Base-by-base conservation (phyloP, 108 stramenopile species). In the Schizochytrium sp. region DNA sequence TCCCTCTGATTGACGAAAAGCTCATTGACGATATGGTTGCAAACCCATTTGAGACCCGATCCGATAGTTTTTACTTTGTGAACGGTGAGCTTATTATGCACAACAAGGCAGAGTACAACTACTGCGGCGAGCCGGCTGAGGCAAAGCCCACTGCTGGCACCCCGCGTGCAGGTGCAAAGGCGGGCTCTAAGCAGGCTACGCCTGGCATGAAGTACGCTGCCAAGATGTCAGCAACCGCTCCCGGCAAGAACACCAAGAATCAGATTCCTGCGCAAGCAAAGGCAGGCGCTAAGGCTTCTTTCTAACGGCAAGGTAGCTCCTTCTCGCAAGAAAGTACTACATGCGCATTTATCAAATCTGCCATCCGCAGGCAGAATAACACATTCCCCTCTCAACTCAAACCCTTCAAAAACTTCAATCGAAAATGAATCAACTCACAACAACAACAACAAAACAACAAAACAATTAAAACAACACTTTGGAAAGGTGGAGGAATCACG, bases 71-170 rank as follows among this genome's bases (percentile, higher is more conserved):
- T 88, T 96, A 95, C 89, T 95, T 96, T 57, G 95, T 95, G 4
- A 93, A 92, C n/a, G 89, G 94, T 56, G 92, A 94, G 88, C 92
- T 96, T 38, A 90, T 95, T 46, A 95, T 96, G 93, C 94, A 96
- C 88, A 96, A 95, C 91, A 96, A 96, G 87, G 94, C 95, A 5
- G 92, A 76, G 72, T 96, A 95, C 87, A 93, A 94, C 88, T 96
- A 95, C 92, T 57, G 83, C 19, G 88, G n/a, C 61, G 61, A 88
- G 50, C 19, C 88, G 44, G 61, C 61, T 41, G 88, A 60, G 44
- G 61, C 88, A 4, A 64, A 61, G 46, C 41, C 41, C 44, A 59
- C 88, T 19, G 8, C 88, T 7, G 88, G 88, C 0, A 55, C 41
- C 4, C 45, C 60, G 5, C 49, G 55, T 19, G 88, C 88, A 4